Evolutionary conservation across 352 stramenopile genomes (phyloP), one percentile per base, ranked within the genome.

Genomic region (Peronospora farinosa): DNA sequence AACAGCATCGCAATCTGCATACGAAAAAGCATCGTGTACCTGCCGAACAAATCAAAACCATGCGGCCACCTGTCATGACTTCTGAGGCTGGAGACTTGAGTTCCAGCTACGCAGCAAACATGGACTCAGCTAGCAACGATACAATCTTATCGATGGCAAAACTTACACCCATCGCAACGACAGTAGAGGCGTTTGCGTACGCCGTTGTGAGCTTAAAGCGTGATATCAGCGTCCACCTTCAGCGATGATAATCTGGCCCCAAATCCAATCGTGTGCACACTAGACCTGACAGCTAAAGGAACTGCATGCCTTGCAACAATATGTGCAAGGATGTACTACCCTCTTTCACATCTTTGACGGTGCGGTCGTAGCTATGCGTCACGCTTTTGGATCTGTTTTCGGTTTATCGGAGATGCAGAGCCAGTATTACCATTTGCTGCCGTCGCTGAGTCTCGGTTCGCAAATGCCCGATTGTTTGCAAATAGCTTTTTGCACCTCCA

Each of bases 91-190:
- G 36, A n/a, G 57, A 58, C 41, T 78, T 80, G 3, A 56, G 47
- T 19, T 82, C 71, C 17, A 79, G 23, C 11, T 59, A 35, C 0
- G 57, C 28, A 10, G 56, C 47, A 9, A 36, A 36, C 23, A 84
- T 66, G 9, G 65, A 69, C 3, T 70, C 68, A 15, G 77, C 65
- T 0, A 89, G 66, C 17, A 81, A 79, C 6, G 79, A 82, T 7
- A 91, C 79, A 35, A 94, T 92, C 54, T 89, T 90, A 51, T 94
- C 81, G 12, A 94, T 69, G 16, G 79, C 86, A 57, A 94, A 92
- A 31, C 84, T 77, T 43, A 94, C 78, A 31, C 81, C 81, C 68
- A 94, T 89, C 0, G 84, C 84, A 28, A 76, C 79, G 6, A 88
- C 78, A 7, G 69, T 61, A 2, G 73, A 81, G 4, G 73, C 57